phyloP scores from a whole-genome alignment of 2,329 filamentous ascomycete species.

The Aspergillus sclerotialis region DNA sequence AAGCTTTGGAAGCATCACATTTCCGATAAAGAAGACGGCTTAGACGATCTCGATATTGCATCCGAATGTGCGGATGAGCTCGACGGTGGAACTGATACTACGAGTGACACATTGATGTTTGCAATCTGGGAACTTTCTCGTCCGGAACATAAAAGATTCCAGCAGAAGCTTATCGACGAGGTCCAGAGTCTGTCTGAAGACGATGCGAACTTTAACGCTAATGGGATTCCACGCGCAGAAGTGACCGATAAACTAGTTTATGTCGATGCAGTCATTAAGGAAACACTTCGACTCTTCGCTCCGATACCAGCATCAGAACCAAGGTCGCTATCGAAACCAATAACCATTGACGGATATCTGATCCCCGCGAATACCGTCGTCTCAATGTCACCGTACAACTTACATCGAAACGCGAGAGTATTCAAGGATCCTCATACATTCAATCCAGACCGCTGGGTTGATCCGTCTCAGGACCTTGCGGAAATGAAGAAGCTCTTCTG shows the following conservation, averaged over 20 bases:
- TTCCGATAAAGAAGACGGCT: conserved; percentile 14
- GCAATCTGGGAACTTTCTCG: conserved; percentile 44
- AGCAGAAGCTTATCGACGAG: conserved; percentile 41
- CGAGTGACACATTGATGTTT: conserved; percentile 47
- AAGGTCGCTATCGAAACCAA: conserved; percentile 25
- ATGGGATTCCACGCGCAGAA: conserved; percentile 29
- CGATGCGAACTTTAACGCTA: conserved; percentile 14
- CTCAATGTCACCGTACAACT: conserved; percentile 22
- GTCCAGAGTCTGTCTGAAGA: conserved; percentile 22
- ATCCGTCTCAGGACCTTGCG: conserved; percentile 4
- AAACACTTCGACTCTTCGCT: conserved; percentile 44
- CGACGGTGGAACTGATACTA: conserved; percentile 48
- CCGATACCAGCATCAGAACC: conserved; percentile 46
- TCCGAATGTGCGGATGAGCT: conserved; percentile 50
- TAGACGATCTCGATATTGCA: conserved; percentile 43
- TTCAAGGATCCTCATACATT: conserved; percentile 23
- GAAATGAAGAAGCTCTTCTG: conserved; percentile 32
- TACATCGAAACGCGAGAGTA: conserved; percentile 26
- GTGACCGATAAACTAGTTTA: conserved; percentile 36
- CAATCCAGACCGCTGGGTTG: conserved; percentile 28
- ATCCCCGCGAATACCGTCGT: conserved; percentile 28
- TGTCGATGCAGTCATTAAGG: conserved; percentile 45
- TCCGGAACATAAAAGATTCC: conserved; percentile 35
- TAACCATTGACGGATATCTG: conserved; percentile 26
- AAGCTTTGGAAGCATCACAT: conserved; percentile 32